Evolutionary conservation across 1,284 basidiomycete species (phyloP).

Genomic region (Phaffia rhodozyma): DNA sequence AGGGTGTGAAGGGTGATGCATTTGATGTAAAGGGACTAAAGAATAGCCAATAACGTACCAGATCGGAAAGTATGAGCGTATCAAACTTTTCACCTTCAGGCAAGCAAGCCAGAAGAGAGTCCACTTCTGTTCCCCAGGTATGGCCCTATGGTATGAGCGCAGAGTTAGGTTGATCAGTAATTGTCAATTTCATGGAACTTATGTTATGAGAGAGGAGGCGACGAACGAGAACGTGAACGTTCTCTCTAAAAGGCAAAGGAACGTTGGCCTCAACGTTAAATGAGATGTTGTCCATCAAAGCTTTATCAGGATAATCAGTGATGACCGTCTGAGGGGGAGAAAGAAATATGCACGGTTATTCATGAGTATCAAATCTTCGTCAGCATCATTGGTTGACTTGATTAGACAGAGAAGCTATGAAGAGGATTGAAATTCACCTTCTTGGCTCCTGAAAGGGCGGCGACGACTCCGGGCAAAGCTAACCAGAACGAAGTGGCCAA

Average conservation of each 20-base stretch:
- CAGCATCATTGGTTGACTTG: not conserved
- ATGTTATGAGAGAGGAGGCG: not conserved
- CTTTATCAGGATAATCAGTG: slow-evolving; percentile 82
- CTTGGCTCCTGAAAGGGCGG: slow-evolving; percentile 53
- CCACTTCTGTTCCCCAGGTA: slow-evolving; percentile 68
- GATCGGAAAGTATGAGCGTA: slow-evolving; percentile 77
- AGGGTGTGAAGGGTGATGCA: not conserved
- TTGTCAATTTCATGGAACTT: not conserved
- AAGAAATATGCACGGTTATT: not conserved
- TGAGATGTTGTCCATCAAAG: slow-evolving; percentile 64
- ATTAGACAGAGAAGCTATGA: not conserved
- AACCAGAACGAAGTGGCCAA: not conserved
- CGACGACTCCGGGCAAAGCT: slow-evolving; percentile 60
- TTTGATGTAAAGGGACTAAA: not conserved
- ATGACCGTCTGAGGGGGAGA: slow-evolving; percentile 48
- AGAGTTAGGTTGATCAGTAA: not conserved
- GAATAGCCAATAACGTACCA: slow-evolving; percentile 39
- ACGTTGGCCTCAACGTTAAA: slow-evolving; percentile 58
- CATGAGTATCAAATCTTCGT: too few relatives aligned
- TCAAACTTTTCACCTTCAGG: slow-evolving; percentile 44
- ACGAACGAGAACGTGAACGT: slow-evolving; percentile 45
- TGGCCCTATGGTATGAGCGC: slow-evolving; percentile 52
- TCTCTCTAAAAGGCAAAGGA: slow-evolving; percentile 24
- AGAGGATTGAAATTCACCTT: slow-evolving; percentile 23
- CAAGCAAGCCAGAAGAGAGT: slow-evolving; percentile 43